A percentile compares a stretch with the other conserved stretches of the same genome.
Evolutionary conservation across 192 early-diverging fungal species (phyloP).

Genomic region (Coemansia sp.): DNA sequence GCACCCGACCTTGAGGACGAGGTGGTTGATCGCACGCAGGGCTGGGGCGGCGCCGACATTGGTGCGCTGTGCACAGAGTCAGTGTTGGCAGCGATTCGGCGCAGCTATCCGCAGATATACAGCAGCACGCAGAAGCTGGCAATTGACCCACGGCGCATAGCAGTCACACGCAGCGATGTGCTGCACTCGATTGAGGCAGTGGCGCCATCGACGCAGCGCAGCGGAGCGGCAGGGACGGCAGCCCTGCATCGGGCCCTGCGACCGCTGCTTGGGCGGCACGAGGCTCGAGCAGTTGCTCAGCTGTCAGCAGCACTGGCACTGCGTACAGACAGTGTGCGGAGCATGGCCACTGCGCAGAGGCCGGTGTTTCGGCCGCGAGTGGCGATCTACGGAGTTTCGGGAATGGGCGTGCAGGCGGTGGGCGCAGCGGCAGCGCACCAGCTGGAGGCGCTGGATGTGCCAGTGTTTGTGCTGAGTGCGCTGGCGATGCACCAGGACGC

Average conservation of each 20-base stretch:
- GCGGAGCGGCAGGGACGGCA: neutral
- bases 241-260: constrained; percentile 7
- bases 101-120: constrained; percentile 70
- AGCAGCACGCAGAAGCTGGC: constrained; percentile 36
- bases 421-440: constrained; percentile 57
- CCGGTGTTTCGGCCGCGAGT: constrained; percentile 60
- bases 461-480: constrained; percentile 58
- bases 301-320: constrained; percentile 31
- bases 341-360: too few species aligned
- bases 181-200: constrained; percentile 27
- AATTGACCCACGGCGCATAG: constrained; percentile 52
- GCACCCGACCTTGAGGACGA: constrained; percentile 50
- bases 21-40: constrained; percentile 75
- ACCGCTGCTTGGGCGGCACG: constrained; percentile 4
- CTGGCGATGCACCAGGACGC: constrained; percentile 55
- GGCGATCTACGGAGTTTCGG: constrained; percentile 58
- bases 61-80: constrained; percentile 85
- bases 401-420: constrained; percentile 62
- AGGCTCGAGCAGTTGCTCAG: constrained; percentile 3
- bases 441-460: constrained; percentile 61
- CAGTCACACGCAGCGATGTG: constrained; percentile 63
- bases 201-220: constrained; percentile 16
- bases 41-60: constrained; percentile 96
- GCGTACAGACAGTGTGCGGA: neutral
- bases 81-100: constrained; percentile 52